Percentiles rank a stretch among this genome's conserved stretches.
phyloP scores from a whole-genome alignment of 1,139 yeast species.

The Citeromyces siamensis region DNA sequence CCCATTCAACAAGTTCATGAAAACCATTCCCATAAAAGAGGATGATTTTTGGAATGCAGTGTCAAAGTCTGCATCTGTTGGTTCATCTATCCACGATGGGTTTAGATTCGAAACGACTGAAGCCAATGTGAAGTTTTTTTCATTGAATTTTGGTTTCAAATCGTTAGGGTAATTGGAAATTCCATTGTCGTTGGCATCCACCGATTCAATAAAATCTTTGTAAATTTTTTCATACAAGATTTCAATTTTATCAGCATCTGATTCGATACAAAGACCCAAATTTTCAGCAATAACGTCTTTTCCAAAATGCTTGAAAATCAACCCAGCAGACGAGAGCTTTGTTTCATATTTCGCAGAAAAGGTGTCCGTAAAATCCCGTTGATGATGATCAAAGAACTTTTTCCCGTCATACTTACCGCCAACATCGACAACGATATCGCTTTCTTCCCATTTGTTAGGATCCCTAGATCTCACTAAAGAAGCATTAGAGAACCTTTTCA shows the following conservation, averaged over 20 bases:
- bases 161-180: slow-evolving; percentile 54
- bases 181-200: slow-evolving; percentile 97
- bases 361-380: slow-evolving; percentile 62
- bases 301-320: slow-evolving; percentile 89
- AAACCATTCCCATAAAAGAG: slow-evolving; percentile 72
- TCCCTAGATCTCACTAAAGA: slow-evolving; percentile 73
- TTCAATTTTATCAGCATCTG: slow-evolving; percentile 31
- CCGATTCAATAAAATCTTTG: slow-evolving; percentile 76
- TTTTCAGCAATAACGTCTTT: slow-evolving; percentile 47
- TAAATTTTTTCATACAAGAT: slow-evolving; percentile 64
- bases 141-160: slow-evolving; percentile 36
- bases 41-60: slow-evolving; percentile 59
- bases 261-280: slow-evolving; percentile 19
- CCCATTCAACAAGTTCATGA: slow-evolving; percentile 51
- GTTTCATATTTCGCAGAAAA: slow-evolving; percentile 52
- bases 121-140: slow-evolving; percentile 63
- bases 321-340: slow-evolving; percentile 87
- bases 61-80: slow-evolving; percentile 58
- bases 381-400: slow-evolving; percentile 93
- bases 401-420: slow-evolving; percentile 85
- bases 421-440: slow-evolving; percentile 93
- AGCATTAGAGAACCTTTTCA: slow-evolving; percentile 61
- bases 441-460: slow-evolving; percentile 68
- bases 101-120: slow-evolving; percentile 66
- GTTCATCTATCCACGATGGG: slow-evolving; percentile 70